Evolutionary conservation across 1,139 yeast genomes (phyloP).

Genomic region (Pichia sp.): DNA sequence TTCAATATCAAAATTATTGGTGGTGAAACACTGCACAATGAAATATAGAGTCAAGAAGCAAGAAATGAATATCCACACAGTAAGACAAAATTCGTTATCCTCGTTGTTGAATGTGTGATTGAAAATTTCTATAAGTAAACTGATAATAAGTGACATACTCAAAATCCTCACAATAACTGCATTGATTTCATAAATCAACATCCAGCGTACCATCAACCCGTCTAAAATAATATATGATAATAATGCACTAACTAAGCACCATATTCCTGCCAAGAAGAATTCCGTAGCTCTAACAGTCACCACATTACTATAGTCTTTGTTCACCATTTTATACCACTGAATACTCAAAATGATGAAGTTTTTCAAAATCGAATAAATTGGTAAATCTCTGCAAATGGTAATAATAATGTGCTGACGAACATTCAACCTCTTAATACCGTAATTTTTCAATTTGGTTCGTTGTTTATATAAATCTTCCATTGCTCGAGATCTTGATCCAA

Average conservation of each 20-base stretch:
- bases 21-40: conserved; percentile 75
- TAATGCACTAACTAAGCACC: conserved; percentile 85
- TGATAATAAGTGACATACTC: conserved; percentile 68
- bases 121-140: conserved; percentile 62
- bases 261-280: conserved; percentile 60
- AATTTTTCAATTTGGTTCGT: conserved; percentile 35
- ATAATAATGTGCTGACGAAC: conserved; percentile 72
- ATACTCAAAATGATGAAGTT: conserved; percentile 20
- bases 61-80: conserved; percentile 86
- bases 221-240: conserved; percentile 79
- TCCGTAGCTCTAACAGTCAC: conserved; percentile 61
- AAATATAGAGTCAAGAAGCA: conserved; percentile 79
- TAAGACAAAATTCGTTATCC: conserved; percentile 55
- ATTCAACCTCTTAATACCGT: conserved; percentile 60
- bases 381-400: conserved; percentile 65
- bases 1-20: conserved; percentile 69
- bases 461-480: conserved; percentile 21
- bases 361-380: conserved; percentile 29
- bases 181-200: conserved; percentile 76
- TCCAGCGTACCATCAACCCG: conserved; percentile 90
- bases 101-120: conserved; percentile 51
- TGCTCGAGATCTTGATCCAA: conserved; percentile 17
- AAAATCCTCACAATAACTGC: conserved; percentile 86
- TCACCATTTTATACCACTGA: conserved; percentile 19
- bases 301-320: conserved; percentile 20